Base-by-base conservation (phyloP, 768 basidiomycete genomes). In the Tylopilus subfusipes region DNA sequence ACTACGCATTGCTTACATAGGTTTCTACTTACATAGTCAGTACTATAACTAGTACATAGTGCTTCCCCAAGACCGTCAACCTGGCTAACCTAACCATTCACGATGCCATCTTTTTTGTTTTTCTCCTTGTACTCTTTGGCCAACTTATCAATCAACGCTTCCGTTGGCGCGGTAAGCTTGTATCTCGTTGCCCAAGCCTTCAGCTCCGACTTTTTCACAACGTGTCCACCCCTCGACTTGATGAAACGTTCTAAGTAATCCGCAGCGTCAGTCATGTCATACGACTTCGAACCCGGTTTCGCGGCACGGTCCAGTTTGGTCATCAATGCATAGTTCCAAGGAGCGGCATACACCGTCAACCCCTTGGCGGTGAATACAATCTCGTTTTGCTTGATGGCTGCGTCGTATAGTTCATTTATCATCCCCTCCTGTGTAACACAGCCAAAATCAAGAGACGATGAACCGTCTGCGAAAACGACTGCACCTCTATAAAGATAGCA, bases 281-380 rank as follows among this genome's bases (percentile, higher is more conserved):
- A 57, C 2, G 56, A n/a, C 25, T 56, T 49, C 1, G 56, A 30
- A 12, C 56, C 54, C 10, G 24, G 47, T 33, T 57, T 55, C n/a
- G 24, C 47, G 3, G 43, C 48, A 12, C 54, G 53, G 25, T 57
- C 56, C 2, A 57, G 38, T 19, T 57, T 57, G 43, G 56, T 42
- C 56, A 57, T 49, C 53, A 56, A 3, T 1, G 48, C 43, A 14
- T 56, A 56, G 8, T 48, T 29, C 56, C 56, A 56, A n/a, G 53
- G 56, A 2, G 54, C 54, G 34, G 56, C 56, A 6, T 57, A 57
- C 25, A 57, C 56, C 5, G 54, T 56, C 48, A 57, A 33, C n/a
- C 54, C 56, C 38, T 39, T 39, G 12, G 53, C 53, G 10, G 30
- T 3, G 24, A 55, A 57, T 4, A 57, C 53, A 2, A 40, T 45